Percentiles rank a stretch among this genome's conserved stretches.
Conservation (phyloP, 129 eudicot genomes). For the Gnaphalium uliginosum region DNA sequence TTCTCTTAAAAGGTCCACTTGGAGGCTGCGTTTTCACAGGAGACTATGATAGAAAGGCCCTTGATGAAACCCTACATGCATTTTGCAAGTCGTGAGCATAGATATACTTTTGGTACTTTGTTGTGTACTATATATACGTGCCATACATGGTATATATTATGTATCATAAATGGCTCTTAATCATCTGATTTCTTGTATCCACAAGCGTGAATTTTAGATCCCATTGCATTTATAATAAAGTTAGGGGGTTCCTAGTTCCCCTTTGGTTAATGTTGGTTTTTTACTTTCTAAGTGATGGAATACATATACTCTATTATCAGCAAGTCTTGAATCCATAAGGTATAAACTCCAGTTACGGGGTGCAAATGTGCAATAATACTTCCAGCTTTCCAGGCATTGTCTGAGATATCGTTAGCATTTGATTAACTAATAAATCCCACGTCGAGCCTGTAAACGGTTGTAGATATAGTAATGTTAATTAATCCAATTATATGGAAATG, state of each 20-base stretch:
- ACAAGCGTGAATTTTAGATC: slow-evolving; percentile 1
- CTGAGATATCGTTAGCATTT: too few species aligned
- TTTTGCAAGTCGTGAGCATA: slow-evolving; percentile 74
- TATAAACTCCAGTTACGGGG: not conserved
- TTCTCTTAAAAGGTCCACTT: slow-evolving; percentile 90
- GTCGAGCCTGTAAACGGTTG: too few species aligned
- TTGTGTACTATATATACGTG: slow-evolving; percentile 22
- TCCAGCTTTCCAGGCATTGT: not conserved
- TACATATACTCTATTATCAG: not conserved
- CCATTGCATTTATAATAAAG: slow-evolving; percentile 19
- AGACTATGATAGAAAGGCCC: slow-evolving; percentile 76
- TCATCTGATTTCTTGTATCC: not conserved
- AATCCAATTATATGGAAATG: too few species aligned
- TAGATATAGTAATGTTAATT: too few species aligned
- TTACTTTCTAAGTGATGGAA: not conserved
- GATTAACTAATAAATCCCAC: too few species aligned
- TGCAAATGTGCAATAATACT: not conserved
- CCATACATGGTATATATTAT: slow-evolving; percentile 21
- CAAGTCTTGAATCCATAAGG: not conserved
- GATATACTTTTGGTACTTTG: slow-evolving; percentile 23
- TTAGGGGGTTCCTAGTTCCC: not conserved
- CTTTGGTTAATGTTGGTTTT: not conserved
- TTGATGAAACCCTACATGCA: slow-evolving; percentile 79
- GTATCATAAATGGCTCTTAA: slow-evolving; percentile 23
- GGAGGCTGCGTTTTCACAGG: slow-evolving; percentile 91